These are phyloP conservation scores for Aegilops speltoides DNA, from an alignment of 176 grass and related monocot genomes.

Conservation along the genomic window DNA sequence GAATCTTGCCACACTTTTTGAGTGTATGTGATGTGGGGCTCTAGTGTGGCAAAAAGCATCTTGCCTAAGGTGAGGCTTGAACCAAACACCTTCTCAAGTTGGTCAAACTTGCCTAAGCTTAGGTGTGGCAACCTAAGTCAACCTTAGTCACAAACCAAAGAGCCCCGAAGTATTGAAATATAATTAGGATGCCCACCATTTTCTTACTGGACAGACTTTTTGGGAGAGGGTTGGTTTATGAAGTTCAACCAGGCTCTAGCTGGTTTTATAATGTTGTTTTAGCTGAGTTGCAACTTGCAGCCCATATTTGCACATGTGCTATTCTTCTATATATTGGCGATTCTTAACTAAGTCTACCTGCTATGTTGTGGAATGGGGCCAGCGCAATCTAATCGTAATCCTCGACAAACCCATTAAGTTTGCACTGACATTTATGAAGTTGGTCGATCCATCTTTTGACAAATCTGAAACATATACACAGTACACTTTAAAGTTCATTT, in stretches of 20 bases:
- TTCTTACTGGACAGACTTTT: background rate
- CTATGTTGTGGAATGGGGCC: background rate
- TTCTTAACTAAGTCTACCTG: background rate
- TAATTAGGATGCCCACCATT: background rate
- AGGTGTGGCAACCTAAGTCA: no score
- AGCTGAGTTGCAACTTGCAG: background rate
- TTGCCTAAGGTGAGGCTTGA: no score
- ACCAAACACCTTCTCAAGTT: no score
- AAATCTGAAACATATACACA: background rate
- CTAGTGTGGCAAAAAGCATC: no score
- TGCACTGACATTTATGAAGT: slow-evolving; percentile 7
- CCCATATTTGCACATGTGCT: background rate
- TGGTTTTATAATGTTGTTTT: background rate
- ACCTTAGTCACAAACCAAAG: no score
- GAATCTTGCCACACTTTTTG: no score
- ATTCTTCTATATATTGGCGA: background rate
- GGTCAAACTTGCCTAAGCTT: no score
- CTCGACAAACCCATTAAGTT: background rate
- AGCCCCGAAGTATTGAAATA: background rate
- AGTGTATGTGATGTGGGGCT: no score
- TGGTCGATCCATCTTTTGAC: background rate
- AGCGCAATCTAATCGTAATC: background rate
- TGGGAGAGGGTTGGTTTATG: background rate
- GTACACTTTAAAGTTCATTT: background rate
- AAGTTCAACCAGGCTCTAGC: background rate